Evolutionary conservation across 805 yeast species (phyloP), one percentile per base, ranked within the genome.

Genomic region (Cyberlindnera xylosilytica): DNA sequence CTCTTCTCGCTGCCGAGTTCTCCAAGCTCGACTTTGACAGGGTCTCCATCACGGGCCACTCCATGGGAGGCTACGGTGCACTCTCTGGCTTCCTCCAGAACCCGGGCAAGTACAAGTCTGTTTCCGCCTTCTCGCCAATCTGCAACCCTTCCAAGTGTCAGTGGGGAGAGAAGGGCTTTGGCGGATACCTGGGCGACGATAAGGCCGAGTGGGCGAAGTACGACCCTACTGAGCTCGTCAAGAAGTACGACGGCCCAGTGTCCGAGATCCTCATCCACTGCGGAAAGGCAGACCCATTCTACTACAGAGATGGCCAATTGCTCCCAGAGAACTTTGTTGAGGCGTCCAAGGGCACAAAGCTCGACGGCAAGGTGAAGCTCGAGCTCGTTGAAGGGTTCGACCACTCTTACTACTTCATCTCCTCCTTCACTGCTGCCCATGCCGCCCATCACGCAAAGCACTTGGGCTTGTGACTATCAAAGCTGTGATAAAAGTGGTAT

Each of bases 31-130:
- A 91, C 63, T 80, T 83, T 48, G 61, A 66, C 30, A 81, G 76
- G 31, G 73, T 81, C 39, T 76, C 91, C 17, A 78, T 91, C 51
- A 80, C 93, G n/a, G 99, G 99, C 34, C 98, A 93, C 63, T 93
- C 99, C 1, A 93, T 93, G 98, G 99, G 99, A 38, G 99, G 99
- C 1, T 87, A 77, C 61, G 99, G 98, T 44, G 95, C 99, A 0
- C 65, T 91, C 46, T 68, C 83, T 46, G 69, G 80, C n/a, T 79
- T 65, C 52, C 65, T 91, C 46, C 76, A 73, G 49, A 79, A 84
- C 61, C 87, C 90, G 1, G 83, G 80, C 1, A 70, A 69, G 54
- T 91, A 84, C 70, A 77, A 77, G 60, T 80, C 93, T 1, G 90
- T 86, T 32, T 78, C 87, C 45, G 97, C 97, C 0, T 91, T 91